Evolutionary conservation across 2,329 filamentous ascomycete genomes (phyloP).

Genomic region (Colletotrichum sublineola): DNA sequence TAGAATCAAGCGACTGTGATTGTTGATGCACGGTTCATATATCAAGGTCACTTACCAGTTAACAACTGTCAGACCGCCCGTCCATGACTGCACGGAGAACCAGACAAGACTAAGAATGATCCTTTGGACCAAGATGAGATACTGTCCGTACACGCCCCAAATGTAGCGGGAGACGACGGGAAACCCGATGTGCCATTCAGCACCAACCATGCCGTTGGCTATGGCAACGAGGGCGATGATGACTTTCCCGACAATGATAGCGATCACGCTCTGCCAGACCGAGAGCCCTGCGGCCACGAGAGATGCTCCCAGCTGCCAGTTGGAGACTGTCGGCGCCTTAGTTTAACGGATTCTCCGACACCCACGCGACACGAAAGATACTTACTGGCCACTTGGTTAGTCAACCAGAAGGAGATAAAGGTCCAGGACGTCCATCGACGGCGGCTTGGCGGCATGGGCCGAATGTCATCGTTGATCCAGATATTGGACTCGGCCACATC

Average conservation of each 20-base stretch:
- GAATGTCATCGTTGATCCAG: conserved; percentile 43
- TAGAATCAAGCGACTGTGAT: neutral
- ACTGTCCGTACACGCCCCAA: conserved; percentile 57
- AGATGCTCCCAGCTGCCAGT: conserved; percentile 36
- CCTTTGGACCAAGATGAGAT: conserved; percentile 54
- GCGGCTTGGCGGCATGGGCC: conserved; percentile 38
- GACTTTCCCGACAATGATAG: conserved; percentile 34
- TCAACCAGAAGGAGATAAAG: conserved; percentile 42
- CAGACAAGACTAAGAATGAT: conserved; percentile 56
- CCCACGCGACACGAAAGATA: neutral
- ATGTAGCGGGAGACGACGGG: conserved; percentile 55
- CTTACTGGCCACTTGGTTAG: conserved; percentile 36
- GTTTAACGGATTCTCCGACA: neutral
- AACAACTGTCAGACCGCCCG: conserved; percentile 45
- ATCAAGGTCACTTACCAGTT: conserved; percentile 20
- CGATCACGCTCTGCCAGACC: conserved; percentile 38
- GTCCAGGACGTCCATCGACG: conserved; percentile 37
- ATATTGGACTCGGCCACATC: conserved; percentile 38
- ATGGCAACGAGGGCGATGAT: conserved; percentile 38
- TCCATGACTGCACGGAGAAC: conserved; percentile 53
- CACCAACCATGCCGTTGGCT: conserved; percentile 30
- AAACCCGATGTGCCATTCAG: conserved; percentile 57
- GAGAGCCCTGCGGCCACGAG: conserved; percentile 31
- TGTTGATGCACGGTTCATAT: too few species aligned
- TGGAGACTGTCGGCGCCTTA: conserved; percentile 17